A percentile compares a stretch with the other conserved stretches of the same genome.
Evolutionary conservation across 257 asterid species (phyloP).

Genomic region (Petrea volubilis): DNA sequence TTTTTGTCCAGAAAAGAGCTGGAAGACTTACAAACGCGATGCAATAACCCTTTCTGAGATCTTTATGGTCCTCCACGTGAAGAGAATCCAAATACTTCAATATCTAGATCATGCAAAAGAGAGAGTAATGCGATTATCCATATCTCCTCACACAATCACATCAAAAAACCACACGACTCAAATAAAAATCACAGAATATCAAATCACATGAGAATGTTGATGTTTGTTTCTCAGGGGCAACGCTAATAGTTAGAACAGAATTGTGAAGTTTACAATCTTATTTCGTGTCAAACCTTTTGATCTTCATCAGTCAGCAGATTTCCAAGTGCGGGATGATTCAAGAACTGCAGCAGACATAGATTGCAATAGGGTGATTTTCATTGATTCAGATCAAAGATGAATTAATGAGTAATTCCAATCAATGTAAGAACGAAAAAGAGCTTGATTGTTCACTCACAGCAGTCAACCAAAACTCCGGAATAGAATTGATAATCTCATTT

Average conservation of each 20-base stretch:
- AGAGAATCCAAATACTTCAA: constrained; percentile 54
- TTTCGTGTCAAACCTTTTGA: constrained; percentile 38
- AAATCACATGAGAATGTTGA: neutral
- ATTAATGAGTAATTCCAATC: constrained; percentile 1
- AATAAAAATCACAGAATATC: neutral
- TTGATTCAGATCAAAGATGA: constrained; percentile 1
- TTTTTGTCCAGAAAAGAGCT: neutral
- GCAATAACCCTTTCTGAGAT: constrained; percentile 51
- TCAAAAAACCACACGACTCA: neutral
- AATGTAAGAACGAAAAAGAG: constrained; percentile 3
- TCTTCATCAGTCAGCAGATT: constrained; percentile 50
- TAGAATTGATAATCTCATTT: constrained; percentile 39
- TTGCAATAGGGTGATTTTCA: constrained; percentile 1
- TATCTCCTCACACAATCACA: neutral
- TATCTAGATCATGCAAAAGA: constrained; percentile 31
- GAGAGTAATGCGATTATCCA: neutral
- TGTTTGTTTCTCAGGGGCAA: neutral
- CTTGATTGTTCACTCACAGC: constrained; percentile 36
- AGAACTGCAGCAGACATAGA: constrained; percentile 43
- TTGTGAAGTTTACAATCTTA: neutral
- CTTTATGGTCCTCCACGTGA: constrained; percentile 57
- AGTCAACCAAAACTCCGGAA: constrained; percentile 63
- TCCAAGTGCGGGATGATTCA: constrained; percentile 55
- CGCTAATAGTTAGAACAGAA: constrained; percentile 9
- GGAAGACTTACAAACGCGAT: constrained; percentile 51